Evolutionary conservation across 2,329 filamentous ascomycete genomes (phyloP).

Genomic region (Fusarium longipes): DNA sequence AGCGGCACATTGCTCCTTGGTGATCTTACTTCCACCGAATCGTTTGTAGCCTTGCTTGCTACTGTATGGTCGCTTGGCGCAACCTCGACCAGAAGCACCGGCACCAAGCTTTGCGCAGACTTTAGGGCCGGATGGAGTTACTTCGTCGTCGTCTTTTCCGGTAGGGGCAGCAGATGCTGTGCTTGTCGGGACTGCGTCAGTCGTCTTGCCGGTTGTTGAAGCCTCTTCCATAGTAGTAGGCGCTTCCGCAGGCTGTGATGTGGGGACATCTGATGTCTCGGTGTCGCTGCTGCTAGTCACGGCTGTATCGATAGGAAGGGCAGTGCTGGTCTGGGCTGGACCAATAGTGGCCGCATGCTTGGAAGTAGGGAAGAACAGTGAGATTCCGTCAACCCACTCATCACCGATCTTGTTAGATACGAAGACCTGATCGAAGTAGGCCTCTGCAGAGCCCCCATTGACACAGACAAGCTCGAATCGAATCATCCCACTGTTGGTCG

Average conservation of each 20-base stretch:
- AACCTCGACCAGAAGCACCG: slow-evolving; percentile 26
- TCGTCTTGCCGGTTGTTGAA: background rate
- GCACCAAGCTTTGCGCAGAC: slow-evolving; percentile 30
- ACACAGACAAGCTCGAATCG: slow-evolving; percentile 36
- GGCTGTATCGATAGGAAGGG: slow-evolving; percentile 1
- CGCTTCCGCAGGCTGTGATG: background rate
- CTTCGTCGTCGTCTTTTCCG: background rate
- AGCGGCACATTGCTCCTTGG: slow-evolving; percentile 33
- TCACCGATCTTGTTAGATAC: slow-evolving; percentile 37
- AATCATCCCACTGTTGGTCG: slow-evolving; percentile 31
- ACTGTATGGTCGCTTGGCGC: slow-evolving; percentile 34
- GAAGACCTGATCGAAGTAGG: slow-evolving; percentile 43
- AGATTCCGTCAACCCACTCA: slow-evolving; percentile 32
- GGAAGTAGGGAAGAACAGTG: slow-evolving; percentile 29
- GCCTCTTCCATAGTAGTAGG: background rate
- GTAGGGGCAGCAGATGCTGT: background rate
- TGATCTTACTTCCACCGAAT: slow-evolving; percentile 24
- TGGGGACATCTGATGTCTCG: background rate
- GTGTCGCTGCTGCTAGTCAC: background rate
- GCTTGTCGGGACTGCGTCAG: background rate
- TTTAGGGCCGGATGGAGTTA: slow-evolving; percentile 8
- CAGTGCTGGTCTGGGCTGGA: slow-evolving; percentile 18
- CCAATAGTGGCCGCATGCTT: slow-evolving; percentile 16
- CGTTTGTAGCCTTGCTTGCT: slow-evolving; percentile 33
- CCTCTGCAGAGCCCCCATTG: slow-evolving; percentile 32